Conservation (phyloP, 1,139 yeast species). For the Lodderomyces parapsilosis region DNA sequence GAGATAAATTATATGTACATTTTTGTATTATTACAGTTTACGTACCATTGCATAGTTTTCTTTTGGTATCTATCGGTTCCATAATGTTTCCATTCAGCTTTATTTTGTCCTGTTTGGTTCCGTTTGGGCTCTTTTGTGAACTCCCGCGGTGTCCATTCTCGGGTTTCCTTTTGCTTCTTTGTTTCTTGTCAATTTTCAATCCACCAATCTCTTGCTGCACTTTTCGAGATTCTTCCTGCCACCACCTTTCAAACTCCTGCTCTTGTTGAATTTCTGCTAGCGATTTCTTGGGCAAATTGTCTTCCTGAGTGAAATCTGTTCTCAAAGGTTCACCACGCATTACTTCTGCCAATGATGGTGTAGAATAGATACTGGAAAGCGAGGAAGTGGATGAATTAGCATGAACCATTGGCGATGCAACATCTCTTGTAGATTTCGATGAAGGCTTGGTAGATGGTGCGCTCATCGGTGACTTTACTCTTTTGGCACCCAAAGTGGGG, state of each 20-base stretch:
- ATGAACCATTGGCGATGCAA: constrained; percentile 7
- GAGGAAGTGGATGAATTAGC: constrained; percentile 11
- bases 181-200: constrained; percentile 4
- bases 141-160: background rate
- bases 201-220: constrained; percentile 49
- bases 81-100: background rate
- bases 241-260: constrained; percentile 79
- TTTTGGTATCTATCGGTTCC: background rate
- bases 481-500: constrained; percentile 15
- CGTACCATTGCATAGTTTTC: background rate
- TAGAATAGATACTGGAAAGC: constrained; percentile 13
- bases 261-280: constrained; percentile 74
- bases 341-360: constrained; percentile 34
- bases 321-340: constrained; percentile 49
- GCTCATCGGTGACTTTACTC: constrained; percentile 5
- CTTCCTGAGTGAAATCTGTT: constrained; percentile 33
- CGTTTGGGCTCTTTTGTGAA: background rate
- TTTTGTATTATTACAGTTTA: background rate
- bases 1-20: constrained; percentile 4
- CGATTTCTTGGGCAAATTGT: constrained; percentile 35
- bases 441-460: constrained; percentile 6
- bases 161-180: background rate
- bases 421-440: constrained; percentile 3
- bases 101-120: background rate
- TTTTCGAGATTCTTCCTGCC: constrained; percentile 67